Percentiles rank a stretch among this genome's conserved stretches.
Evolutionary conservation across 1,284 basidiomycete genomes (phyloP).

Genomic region (Ganoderma resinaceum): DNA sequence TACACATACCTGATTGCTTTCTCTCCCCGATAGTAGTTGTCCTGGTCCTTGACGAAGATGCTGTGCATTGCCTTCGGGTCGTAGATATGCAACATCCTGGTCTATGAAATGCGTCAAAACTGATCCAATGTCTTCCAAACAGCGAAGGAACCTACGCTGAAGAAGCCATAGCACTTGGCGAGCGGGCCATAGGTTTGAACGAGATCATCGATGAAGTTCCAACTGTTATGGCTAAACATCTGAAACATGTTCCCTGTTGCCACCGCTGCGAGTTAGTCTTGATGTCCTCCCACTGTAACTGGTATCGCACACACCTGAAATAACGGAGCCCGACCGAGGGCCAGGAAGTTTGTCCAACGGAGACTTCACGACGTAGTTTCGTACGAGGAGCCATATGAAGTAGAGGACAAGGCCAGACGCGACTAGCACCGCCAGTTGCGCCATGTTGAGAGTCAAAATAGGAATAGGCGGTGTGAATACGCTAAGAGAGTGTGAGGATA

Average conservation of each 20-base stretch:
- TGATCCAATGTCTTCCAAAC: background rate
- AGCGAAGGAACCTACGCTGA: conserved; percentile 2
- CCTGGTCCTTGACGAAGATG: conserved; percentile 41
- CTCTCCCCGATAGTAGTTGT: conserved; percentile 34
- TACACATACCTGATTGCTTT: background rate
- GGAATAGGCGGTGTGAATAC: background rate
- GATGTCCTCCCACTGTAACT: background rate
- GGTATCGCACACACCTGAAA: conserved; percentile 24
- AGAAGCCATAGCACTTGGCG: background rate
- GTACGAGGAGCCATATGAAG: conserved; percentile 2
- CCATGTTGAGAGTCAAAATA: background rate
- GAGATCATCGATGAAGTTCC: conserved; percentile 6
- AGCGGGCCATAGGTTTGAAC: conserved; percentile 10
- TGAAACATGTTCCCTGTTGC: conserved; percentile 10
- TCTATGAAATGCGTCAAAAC: conserved; percentile 13
- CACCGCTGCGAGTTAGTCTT: background rate
- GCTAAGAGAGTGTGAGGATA: background rate
- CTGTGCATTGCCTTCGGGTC: conserved; percentile 37
- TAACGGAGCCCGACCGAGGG: conserved; percentile 27
- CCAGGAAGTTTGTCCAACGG: conserved; percentile 34
- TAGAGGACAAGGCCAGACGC: background rate
- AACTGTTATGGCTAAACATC: conserved; percentile 8
- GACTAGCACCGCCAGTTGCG: conserved; percentile 1
- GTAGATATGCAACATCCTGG: conserved; percentile 29
- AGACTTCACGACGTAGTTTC: conserved; percentile 10